Evolutionary conservation across 345 rosid genomes (phyloP).

Genomic region (Balakata baccata): DNA sequence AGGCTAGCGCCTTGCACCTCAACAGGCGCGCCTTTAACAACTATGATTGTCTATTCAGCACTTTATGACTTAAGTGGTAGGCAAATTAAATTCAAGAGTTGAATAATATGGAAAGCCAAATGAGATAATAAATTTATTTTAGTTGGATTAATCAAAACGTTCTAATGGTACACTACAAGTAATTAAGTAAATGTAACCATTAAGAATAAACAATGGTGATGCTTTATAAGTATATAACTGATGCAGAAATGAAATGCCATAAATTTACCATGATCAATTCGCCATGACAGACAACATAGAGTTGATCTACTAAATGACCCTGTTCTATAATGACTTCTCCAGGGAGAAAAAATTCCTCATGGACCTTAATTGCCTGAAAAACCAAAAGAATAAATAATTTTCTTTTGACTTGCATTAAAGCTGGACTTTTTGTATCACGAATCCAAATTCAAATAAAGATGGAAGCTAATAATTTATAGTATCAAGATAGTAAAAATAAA

Average conservation of each 20-base stretch:
- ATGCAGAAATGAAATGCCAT: not conserved
- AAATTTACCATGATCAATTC: constrained; percentile 68
- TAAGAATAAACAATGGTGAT: not conserved
- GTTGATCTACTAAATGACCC: constrained; percentile 66
- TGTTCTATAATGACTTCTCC: constrained; percentile 78
- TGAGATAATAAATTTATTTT: not conserved
- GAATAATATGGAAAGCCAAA: not conserved
- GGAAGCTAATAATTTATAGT: too few species aligned
- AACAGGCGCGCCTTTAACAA: too few species aligned
- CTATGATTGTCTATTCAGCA: too few species aligned
- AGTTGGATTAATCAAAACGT: not conserved
- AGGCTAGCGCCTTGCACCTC: too few species aligned
- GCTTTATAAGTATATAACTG: not conserved
- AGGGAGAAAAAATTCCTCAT: constrained; percentile 74
- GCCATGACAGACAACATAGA: constrained; percentile 75
- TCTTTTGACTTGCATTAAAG: too few species aligned
- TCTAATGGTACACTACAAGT: not conserved
- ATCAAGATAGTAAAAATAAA: too few species aligned
- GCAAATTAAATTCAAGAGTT: not conserved
- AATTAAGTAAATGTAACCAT: not conserved
- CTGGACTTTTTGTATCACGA: too few species aligned
- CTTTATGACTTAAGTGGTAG: too few species aligned
- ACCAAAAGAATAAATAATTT: constrained; percentile 2
- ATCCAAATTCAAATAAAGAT: too few species aligned
- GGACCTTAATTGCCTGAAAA: constrained; percentile 60